Base-by-base conservation (phyloP, 345 rosid species). In the Chamaenerion angustifolium region DNA sequence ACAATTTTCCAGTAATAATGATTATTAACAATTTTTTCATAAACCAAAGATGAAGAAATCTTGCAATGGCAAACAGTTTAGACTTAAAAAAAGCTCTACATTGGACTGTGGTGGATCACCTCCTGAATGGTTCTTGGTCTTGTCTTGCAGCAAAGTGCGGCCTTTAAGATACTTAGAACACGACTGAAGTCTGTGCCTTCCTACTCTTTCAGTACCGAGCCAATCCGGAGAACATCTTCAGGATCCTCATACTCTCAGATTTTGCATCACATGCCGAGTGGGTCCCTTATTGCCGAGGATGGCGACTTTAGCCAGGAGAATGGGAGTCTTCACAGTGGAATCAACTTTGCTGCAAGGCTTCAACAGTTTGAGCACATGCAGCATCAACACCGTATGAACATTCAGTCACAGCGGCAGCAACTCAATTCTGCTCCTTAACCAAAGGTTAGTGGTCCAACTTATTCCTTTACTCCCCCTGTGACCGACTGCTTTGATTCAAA, bases 291-390 rank as follows among this genome's bases (percentile, higher is more conserved):
- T 25, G 63, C 49, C 13, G 95, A 84, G 61, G 90, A 84, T 64
- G 84, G 82, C 51, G 74, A 75, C 12, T 45, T 71, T 47, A 74
- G 73, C 59, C 68, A 71, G 42, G 93, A 77, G 48, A 56, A 35
- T 41, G 80, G 71, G 54, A 78, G 56, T 66, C 66, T 67, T 13
- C 95, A 83, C 42, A 77, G 69, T 60, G 95, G 85, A 45, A 93
- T 88, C 58, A 78, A 85, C 69, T 88, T 93, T 58, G 48, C 66
- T 55, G 71, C 74, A 1, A 71, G 76, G 69, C 80, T 85, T 63
- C 92, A 81, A 51, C 94, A 85, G 60, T 88, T 93, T 72, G 79
- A 77, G 69, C 79, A 85, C 59, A 78, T 82, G 80, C 99, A 81
- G 71, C 63, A 16, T 49, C 92, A 79, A 59, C 99, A 93, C 63